Percentiles rank a stretch among this genome's conserved stretches.
Conservation (phyloP, 805 yeast genomes). For the Kodamaea sagamina region DNA sequence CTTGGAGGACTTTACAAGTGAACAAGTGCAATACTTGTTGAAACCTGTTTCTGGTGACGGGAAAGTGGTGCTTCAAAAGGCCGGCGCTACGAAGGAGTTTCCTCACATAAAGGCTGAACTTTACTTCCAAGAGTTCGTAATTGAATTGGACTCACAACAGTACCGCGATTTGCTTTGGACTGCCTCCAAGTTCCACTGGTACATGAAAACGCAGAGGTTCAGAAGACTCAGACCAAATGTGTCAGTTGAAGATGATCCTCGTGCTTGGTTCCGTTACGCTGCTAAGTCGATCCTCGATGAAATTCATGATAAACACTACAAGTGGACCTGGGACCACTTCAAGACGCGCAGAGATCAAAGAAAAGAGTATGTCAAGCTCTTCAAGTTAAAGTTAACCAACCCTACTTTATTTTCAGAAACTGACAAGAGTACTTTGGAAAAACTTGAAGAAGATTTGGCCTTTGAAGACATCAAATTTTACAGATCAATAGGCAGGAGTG, state of each 20-base stretch:
- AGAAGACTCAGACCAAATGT: constrained; percentile 66
- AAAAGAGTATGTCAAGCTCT: constrained; percentile 61
- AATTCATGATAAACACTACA: constrained; percentile 75
- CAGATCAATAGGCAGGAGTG: constrained; percentile 73
- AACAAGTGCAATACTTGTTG: constrained; percentile 55
- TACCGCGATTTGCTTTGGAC: constrained; percentile 81
- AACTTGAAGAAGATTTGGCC: constrained; percentile 58
- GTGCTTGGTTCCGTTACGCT: constrained; percentile 80
- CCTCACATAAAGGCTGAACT: constrained; percentile 77
- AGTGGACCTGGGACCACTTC: constrained; percentile 89
- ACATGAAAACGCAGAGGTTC: constrained; percentile 71
- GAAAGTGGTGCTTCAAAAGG: constrained; percentile 74
- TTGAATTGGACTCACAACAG: constrained; percentile 81
- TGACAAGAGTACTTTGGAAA: constrained; percentile 40
- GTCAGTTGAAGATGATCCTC: constrained; percentile 62
- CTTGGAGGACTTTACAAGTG: constrained; percentile 21
- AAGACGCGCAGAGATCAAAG: constrained; percentile 72
- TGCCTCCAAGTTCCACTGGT: constrained; percentile 79
- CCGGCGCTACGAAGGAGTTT: constrained; percentile 63
- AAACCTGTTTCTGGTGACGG: constrained; percentile 92
- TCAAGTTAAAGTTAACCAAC: constrained; percentile 59
- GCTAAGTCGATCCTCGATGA: constrained; percentile 75
- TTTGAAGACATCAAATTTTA: constrained; percentile 85
- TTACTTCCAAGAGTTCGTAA: constrained; percentile 84
- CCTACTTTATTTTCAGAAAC: constrained; percentile 24